phyloP scores from a whole-genome alignment of 805 yeast genomes.

The Candida schatavii region DNA sequence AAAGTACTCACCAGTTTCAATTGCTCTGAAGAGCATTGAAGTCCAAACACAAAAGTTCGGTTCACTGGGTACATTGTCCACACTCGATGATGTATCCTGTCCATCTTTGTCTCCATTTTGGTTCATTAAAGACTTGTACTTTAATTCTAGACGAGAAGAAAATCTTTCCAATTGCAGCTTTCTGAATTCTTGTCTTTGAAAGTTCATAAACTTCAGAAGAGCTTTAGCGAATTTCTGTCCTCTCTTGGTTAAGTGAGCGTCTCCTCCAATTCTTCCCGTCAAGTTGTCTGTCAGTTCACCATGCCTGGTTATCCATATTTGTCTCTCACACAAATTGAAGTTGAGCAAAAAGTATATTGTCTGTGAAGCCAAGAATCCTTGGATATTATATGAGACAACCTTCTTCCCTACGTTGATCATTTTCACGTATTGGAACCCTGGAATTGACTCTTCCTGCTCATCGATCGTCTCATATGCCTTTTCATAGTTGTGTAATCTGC shows the following conservation, averaged over 20 bases:
- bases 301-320: slow-evolving; percentile 92
- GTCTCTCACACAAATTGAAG: slow-evolving; percentile 84
- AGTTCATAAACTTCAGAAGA: slow-evolving; percentile 68
- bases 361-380: slow-evolving; percentile 86
- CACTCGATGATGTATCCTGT: slow-evolving; percentile 4
- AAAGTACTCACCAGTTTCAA: slow-evolving; percentile 75
- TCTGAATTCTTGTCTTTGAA: slow-evolving; percentile 68
- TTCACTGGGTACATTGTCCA: slow-evolving; percentile 46
- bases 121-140: slow-evolving; percentile 31
- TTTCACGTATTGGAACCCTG: slow-evolving; percentile 78
- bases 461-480: slow-evolving; percentile 88
- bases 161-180: slow-evolving; percentile 55
- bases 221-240: slow-evolving; percentile 76
- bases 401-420: slow-evolving; percentile 96
- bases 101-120: slow-evolving; percentile 12
- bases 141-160: slow-evolving; percentile 43
- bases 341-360: slow-evolving; percentile 85
- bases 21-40: slow-evolving; percentile 75
- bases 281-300: slow-evolving; percentile 91
- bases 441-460: slow-evolving; percentile 68
- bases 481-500: slow-evolving; percentile 78
- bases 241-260: slow-evolving; percentile 73
- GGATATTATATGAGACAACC: slow-evolving; percentile 86
- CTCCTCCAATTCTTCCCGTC: slow-evolving; percentile 87
- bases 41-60: slow-evolving; percentile 90